These are phyloP conservation scores for Serendipita indica DNA, from an alignment of 768 basidiomycete genomes.

Conservation along the genomic window DNA sequence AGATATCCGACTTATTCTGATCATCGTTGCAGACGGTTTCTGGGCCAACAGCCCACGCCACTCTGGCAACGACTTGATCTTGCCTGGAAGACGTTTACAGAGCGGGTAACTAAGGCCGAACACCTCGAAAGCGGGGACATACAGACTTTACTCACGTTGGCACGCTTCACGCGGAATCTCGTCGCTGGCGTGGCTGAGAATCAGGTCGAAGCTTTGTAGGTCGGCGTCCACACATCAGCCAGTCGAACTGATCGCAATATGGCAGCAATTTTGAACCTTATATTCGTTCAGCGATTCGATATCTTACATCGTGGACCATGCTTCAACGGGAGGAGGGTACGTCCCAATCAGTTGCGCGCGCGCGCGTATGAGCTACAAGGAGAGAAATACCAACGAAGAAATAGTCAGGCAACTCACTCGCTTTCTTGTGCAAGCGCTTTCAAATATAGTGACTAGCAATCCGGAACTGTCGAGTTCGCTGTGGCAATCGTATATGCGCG, in stretches of 20 bases:
- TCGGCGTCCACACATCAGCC: conserved; percentile 10
- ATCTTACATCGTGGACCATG: conserved; percentile 62
- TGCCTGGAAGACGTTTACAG: too few relatives aligned
- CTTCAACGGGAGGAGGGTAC: conserved; percentile 48
- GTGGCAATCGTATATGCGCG: conserved; percentile 49
- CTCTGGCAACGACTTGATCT: too few relatives aligned
- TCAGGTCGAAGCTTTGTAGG: conserved; percentile 63
- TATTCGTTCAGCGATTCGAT: conserved; percentile 50
- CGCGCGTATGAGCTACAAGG: too few relatives aligned
- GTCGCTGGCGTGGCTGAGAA: conserved; percentile 61
- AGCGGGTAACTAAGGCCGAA: too few relatives aligned
- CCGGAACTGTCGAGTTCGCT: conserved; percentile 37
- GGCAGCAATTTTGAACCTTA: conserved; percentile 54
- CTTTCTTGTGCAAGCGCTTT: conserved; percentile 60
- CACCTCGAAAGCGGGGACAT: not conserved
- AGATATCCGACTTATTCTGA: not conserved
- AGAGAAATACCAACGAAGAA: too few relatives aligned
- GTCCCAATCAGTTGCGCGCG: conserved; percentile 14
- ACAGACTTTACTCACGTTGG: conserved; percentile 25
- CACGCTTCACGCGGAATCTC: conserved; percentile 71
- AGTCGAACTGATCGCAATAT: not conserved
- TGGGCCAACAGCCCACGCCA: too few relatives aligned
- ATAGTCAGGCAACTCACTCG: too few relatives aligned
- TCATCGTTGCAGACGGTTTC: not conserved
- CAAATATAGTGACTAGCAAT: conserved; percentile 72